Evolutionary conservation across 495 filamentous ascomycete genomes (phyloP).

Genomic region (Talaromyces thailandensis): DNA sequence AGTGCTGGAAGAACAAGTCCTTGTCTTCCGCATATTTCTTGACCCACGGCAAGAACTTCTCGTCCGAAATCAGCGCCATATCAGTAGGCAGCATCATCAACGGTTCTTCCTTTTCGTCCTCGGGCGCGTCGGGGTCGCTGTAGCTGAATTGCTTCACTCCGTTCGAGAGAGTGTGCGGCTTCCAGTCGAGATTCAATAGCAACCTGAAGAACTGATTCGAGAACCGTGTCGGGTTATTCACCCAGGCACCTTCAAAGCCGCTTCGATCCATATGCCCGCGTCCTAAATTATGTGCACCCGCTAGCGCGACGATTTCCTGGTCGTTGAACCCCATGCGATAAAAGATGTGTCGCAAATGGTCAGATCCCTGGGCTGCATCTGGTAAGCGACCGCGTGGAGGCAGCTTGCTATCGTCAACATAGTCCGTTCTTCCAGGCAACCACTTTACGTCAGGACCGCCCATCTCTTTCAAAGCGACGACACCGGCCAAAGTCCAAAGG

Average conservation of each 20-base stretch:
- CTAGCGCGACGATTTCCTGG: constrained; percentile 52
- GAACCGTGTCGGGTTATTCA: constrained; percentile 56
- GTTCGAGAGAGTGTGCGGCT: constrained; percentile 38
- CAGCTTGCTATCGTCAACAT: constrained; percentile 46
- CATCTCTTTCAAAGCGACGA: constrained; percentile 49
- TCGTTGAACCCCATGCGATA: constrained; percentile 58
- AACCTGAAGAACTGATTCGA: constrained; percentile 55
- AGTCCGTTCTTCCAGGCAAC: constrained; percentile 48
- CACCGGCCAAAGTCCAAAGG: constrained; percentile 52
- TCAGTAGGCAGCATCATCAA: constrained; percentile 50
- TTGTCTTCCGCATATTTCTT: constrained; percentile 51
- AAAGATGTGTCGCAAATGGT: constrained; percentile 51
- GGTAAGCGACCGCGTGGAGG: constrained; percentile 49
- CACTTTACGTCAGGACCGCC: constrained; percentile 47
- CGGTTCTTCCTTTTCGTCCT: constrained; percentile 36
- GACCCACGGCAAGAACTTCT: constrained; percentile 41
- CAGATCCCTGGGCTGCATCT: constrained; percentile 48
- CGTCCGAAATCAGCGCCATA: constrained; percentile 30
- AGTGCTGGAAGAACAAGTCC: constrained; percentile 54
- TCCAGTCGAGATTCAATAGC: constrained; percentile 46
- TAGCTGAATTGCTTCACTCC: constrained; percentile 51
- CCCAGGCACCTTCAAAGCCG: constrained; percentile 55
- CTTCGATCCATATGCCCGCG: constrained; percentile 52
- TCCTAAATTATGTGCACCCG: constrained; percentile 53
- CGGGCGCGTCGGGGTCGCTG: constrained; percentile 44